Conservation (phyloP, 352 stramenopile genomes). For the Pythium dissotocum region DNA sequence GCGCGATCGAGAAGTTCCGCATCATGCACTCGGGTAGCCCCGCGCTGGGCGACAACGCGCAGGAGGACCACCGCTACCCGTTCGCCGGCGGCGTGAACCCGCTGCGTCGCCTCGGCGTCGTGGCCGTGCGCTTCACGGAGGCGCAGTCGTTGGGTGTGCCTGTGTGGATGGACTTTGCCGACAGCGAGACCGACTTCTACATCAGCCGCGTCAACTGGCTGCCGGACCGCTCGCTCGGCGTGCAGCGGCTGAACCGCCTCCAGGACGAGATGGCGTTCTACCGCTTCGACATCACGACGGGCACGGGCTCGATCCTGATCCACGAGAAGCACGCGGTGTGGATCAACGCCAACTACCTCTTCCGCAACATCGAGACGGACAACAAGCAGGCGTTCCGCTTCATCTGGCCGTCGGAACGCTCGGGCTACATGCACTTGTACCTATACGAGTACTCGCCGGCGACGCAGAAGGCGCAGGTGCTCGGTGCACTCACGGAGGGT, state of each 20-base stretch:
- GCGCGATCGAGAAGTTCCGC: slow-evolving; percentile 90
- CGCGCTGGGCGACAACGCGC: slow-evolving; percentile 45
- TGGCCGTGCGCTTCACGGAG: slow-evolving; percentile 37
- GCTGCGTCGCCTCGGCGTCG: slow-evolving; percentile 81
- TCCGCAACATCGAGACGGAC: slow-evolving; percentile 82
- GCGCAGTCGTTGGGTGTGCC: slow-evolving; percentile 39
- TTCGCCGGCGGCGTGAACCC: slow-evolving; percentile 95
- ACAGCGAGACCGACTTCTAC: slow-evolving; percentile 80
- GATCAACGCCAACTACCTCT: slow-evolving; percentile 96
- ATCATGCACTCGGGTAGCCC: slow-evolving; percentile 94
- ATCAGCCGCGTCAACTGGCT: slow-evolving; percentile 94
- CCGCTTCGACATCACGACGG: slow-evolving; percentile 79
- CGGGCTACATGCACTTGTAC: slow-evolving; percentile 96
- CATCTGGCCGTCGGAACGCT: slow-evolving; percentile 93
- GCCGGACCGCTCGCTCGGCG: slow-evolving; percentile 90
- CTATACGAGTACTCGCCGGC: slow-evolving; percentile 90
- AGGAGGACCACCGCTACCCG: slow-evolving; percentile 89
- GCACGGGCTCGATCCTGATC: slow-evolving; percentile 73
- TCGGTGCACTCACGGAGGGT: slow-evolving; percentile 68
- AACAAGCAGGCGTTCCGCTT: slow-evolving; percentile 91
- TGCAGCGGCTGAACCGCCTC: slow-evolving; percentile 86
- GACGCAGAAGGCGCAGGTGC: slow-evolving; percentile 35
- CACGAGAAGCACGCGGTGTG: slow-evolving; percentile 91
- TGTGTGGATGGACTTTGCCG: slow-evolving; percentile 78
- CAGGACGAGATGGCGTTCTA: slow-evolving; percentile 74